A percentile compares a stretch with the other conserved stretches of the same genome.
These are phyloP conservation scores for Cryptosporidium bovis DNA, from an alignment of 169 alveolate genomes.

Conservation along the genomic window DNA sequence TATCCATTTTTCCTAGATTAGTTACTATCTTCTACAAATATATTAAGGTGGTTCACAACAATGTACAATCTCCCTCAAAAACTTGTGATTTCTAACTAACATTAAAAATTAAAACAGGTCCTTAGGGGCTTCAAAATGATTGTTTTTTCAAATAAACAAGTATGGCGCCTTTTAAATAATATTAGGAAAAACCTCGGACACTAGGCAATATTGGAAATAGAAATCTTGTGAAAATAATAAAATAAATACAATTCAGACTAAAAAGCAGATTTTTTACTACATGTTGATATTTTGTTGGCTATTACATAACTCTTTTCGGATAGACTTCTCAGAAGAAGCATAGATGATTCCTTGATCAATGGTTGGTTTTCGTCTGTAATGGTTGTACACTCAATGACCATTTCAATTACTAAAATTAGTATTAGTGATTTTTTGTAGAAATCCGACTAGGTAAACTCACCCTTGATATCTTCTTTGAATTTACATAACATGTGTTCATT, in stretches of 20 bases:
- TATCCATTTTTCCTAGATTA: constrained; percentile 5
- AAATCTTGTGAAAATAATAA: not conserved
- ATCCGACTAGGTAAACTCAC: not conserved
- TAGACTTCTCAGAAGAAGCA: constrained; percentile 1
- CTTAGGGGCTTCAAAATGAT: not conserved
- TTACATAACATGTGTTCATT: constrained; percentile 1
- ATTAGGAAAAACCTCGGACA: not conserved
- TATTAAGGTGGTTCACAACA: no score
- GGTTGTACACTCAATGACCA: constrained; percentile 42
- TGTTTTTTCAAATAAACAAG: not conserved
- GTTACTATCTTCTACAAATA: no score
- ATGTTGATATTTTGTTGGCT: not conserved
- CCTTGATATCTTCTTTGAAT: not conserved
- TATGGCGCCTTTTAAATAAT: not conserved
- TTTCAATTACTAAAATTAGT: not conserved
- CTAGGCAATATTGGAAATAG: not conserved
- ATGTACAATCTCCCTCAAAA: no score
- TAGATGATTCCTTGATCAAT: constrained; percentile 41
- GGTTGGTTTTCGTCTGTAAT: constrained; percentile 67
- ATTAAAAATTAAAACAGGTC: not conserved
- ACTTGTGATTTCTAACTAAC: not conserved
- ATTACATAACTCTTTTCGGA: not conserved
- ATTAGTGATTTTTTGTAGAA: not conserved
- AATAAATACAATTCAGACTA: not conserved
- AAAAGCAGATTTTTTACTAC: not conserved